These are phyloP conservation scores for Ricinus communis DNA, from an alignment of 345 rosid species.

Conservation along the genomic window DNA sequence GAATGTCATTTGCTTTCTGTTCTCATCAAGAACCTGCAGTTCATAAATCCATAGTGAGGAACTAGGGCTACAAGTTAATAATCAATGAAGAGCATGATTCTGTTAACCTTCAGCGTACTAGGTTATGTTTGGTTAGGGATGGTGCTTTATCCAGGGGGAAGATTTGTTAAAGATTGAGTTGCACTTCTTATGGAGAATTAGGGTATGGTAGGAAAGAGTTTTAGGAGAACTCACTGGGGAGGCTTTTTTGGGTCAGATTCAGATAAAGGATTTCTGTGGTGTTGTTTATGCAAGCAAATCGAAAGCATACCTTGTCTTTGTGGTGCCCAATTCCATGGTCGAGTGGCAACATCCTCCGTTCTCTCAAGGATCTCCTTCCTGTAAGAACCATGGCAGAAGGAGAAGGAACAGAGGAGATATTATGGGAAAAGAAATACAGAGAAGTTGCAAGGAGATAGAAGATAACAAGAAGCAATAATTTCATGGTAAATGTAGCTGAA, in stretches of 20 bases:
- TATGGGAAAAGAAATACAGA: slow-evolving; percentile 15
- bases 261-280: background rate
- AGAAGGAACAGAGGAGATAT: slow-evolving; percentile 22
- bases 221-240: too few species aligned
- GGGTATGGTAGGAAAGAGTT: too few species aligned
- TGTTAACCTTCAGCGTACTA: background rate
- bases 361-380: slow-evolving; percentile 27
- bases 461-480: slow-evolving; percentile 18
- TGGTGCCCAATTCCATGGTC: background rate
- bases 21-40: slow-evolving; percentile 37
- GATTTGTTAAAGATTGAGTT: too few species aligned
- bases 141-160: too few species aligned
- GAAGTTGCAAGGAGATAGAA: slow-evolving; percentile 23
- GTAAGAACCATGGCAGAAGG: slow-evolving; percentile 12
- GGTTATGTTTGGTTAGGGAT: too few species aligned
- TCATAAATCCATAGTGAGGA: background rate
- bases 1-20: slow-evolving; percentile 1
- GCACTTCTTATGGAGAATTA: too few species aligned
- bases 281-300: background rate
- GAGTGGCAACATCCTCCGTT: slow-evolving; percentile 20
- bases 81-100: background rate
- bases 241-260: background rate
- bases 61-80: background rate
- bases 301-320: slow-evolving; percentile 19
- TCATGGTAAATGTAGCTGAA: slow-evolving; percentile 27